Percentiles rank a stretch among this genome's conserved stretches.
Conservation (phyloP, 2,329 filamentous ascomycete genomes). For the Zymoseptoria tritici region DNA sequence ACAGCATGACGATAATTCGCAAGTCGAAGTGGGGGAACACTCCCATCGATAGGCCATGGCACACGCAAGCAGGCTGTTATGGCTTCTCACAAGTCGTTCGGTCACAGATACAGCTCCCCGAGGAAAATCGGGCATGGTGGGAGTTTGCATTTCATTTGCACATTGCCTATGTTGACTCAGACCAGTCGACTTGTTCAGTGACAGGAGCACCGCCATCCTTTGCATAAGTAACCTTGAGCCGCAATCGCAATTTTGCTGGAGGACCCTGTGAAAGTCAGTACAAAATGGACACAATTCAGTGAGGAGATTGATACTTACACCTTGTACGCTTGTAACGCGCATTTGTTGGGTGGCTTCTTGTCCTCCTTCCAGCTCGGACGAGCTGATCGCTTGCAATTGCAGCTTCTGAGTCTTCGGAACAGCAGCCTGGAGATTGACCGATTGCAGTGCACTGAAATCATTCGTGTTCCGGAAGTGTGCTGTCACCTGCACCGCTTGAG, state of each 20-base stretch:
- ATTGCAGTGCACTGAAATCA: constrained; percentile 56
- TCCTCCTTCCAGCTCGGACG: constrained; percentile 64
- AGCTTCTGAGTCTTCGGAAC: constrained; percentile 95
- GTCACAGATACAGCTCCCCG: not conserved
- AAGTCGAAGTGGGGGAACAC: too few relatives aligned
- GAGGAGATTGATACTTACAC: constrained; percentile 55
- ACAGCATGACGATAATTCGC: too few relatives aligned
- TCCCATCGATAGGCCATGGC: too few relatives aligned
- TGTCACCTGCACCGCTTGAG: constrained; percentile 71
- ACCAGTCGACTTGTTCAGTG: constrained; percentile 94
- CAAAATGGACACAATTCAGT: not conserved
- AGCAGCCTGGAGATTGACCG: constrained; percentile 82
- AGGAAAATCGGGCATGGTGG: not conserved
- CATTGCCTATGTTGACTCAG: constrained; percentile 55
- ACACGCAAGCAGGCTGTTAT: too few relatives aligned
- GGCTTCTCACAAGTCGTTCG: too few relatives aligned
- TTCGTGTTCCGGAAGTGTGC: constrained; percentile 70
- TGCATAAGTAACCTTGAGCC: constrained; percentile 75
- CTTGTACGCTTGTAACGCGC: constrained; percentile 76
- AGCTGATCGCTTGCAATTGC: constrained; percentile 84
- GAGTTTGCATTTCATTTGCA: not conserved
- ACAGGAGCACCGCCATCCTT: constrained; percentile 63
- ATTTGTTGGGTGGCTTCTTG: constrained; percentile 85
- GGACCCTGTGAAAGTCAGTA: constrained; percentile 50
- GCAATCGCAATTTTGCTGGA: constrained; percentile 62